Conservation (phyloP, 2,329 filamentous ascomycete genomes). For the Diplocarpon rosae region DNA sequence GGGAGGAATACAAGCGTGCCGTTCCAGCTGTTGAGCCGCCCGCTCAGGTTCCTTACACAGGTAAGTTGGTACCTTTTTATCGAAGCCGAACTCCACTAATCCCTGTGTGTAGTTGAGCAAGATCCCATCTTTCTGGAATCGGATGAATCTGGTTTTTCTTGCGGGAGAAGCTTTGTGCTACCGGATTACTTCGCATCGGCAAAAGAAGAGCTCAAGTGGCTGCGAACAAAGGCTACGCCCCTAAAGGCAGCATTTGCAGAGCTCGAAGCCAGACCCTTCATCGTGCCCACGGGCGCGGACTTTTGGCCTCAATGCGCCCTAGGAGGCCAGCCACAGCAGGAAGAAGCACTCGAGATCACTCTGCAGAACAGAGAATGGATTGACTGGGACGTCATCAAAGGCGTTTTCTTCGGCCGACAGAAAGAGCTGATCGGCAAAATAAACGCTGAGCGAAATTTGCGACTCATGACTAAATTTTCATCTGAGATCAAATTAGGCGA, state of each 20-base stretch:
- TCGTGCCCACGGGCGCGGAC: not conserved
- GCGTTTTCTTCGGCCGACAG: not conserved
- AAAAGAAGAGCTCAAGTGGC: slow-evolving; percentile 11
- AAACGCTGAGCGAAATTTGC: not conserved
- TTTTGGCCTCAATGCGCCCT: not conserved
- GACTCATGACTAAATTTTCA: not conserved
- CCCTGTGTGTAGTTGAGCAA: not conserved
- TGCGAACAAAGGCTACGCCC: slow-evolving; percentile 8
- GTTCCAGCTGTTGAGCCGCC: not conserved
- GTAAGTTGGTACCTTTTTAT: not conserved
- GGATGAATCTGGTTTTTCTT: not conserved
- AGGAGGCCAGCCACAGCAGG: not conserved
- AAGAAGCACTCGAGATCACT: not conserved
- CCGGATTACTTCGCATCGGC: slow-evolving; percentile 7
- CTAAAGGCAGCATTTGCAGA: not conserved
- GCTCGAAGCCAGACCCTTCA: not conserved
- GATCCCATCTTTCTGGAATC: not conserved
- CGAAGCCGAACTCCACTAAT: not conserved
- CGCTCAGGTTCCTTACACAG: not conserved
- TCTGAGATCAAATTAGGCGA: not conserved
- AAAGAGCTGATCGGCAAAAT: not conserved
- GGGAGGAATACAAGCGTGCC: slow-evolving; percentile 12
- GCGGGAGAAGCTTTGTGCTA: not conserved
- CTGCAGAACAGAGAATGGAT: not conserved
- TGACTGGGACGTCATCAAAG: not conserved